phyloP scores from a whole-genome alignment of 2,329 filamentous ascomycete species.

The Phyllosticta citriasiana region DNA sequence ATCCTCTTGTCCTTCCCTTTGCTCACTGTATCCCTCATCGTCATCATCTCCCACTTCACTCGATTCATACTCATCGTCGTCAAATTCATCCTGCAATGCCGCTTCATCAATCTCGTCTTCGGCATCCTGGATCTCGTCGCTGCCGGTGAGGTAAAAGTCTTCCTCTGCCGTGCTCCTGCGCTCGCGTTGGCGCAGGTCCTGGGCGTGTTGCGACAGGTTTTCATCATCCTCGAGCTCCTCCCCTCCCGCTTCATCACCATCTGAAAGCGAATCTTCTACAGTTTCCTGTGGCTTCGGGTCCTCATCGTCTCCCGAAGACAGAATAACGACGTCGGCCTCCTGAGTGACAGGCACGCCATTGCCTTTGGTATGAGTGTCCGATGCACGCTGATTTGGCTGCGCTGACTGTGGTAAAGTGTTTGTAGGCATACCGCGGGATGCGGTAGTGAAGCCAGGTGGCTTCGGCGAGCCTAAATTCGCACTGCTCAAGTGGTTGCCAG shows the following conservation, averaged over 20 bases:
- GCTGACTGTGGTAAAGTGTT: neutral
- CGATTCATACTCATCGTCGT: neutral
- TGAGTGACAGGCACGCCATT: neutral
- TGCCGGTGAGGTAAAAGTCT: neutral
- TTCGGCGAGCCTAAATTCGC: neutral
- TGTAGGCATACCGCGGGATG: neutral
- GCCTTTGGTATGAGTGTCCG: neutral
- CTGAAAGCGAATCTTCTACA: neutral
- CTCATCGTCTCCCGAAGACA: constrained; percentile 6
- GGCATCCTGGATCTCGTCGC: too few species aligned
- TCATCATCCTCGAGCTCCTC: neutral
- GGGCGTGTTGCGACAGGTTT: neutral
- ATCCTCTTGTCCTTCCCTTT: neutral
- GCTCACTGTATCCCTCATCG: neutral
- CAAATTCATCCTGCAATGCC: neutral
- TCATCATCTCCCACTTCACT: neutral
- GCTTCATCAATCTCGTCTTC: neutral
- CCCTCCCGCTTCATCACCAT: neutral
- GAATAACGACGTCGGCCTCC: constrained; percentile 2
- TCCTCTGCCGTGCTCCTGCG: neutral
- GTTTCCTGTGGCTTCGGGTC: neutral
- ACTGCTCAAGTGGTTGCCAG: neutral
- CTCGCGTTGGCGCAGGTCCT: neutral
- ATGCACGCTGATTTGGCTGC: neutral
- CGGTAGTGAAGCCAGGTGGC: neutral